Evolutionary conservation across 2,329 filamentous ascomycete genomes (phyloP), one percentile per base, ranked within the genome.

Genomic region (Ilyonectria robusta): DNA sequence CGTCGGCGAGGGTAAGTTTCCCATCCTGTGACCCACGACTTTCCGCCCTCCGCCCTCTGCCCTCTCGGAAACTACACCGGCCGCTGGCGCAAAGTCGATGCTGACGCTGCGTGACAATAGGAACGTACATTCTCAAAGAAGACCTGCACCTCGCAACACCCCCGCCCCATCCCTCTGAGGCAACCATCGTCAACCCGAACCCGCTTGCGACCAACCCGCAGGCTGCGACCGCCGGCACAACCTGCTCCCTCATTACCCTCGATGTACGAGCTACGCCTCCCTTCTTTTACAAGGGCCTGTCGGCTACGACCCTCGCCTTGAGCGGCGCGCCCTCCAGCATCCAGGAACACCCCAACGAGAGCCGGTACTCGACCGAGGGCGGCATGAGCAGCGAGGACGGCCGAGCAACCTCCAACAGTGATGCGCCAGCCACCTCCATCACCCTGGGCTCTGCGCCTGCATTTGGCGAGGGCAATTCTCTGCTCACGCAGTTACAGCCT

Each of bases 141-240:
- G 94, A 97, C 79, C 85, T 99, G 31, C 92, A 94, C 73, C 91
- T 99, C 64, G 95, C 96, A 50, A 98, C 95, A 37, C 96, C 96
- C 63, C 95, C 95, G 70, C 95, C 95, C 15, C 96, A 99, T 82
- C 96, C 96, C 23, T 97, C 95, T 68, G 96, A 99, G 84, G 91
- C 94, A 13, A 95, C 94, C 23, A 84, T 95, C 46, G 83, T 93
- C 65, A 98, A 97, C 77, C 92, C 93, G 50, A 99, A 98, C 77
- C 96, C 96, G 29, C 89, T 99, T 47, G 92, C 94, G 44, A 98
- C 95, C 6, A 92, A 88, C 19, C 92, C 94, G 6, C 90, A 92
- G 59, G 93, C 95, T n/a, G 94, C 94, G 3, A 94, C 92, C 2
- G 87, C 90, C 6, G 96, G 96, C 62, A 95, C 95, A 40, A 96